Evolutionary conservation across 192 early-diverging fungal genomes (phyloP).

Genomic region (Entomortierella beljakovae): DNA sequence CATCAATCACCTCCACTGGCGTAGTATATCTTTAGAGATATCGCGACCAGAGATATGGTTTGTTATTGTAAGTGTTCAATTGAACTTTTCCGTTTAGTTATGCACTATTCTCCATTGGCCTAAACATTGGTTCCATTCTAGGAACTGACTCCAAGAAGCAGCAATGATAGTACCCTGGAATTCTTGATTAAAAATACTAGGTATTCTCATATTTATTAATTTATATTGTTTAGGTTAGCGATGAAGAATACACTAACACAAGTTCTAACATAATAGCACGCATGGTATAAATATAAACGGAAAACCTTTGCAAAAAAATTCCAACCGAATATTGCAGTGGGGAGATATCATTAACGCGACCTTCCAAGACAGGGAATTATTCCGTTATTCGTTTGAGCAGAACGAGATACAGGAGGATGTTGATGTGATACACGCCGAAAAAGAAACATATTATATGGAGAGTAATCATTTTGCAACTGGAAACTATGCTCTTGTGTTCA

Average conservation of each 20-base stretch:
- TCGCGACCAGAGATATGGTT: too few species aligned
- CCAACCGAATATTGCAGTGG: not conserved
- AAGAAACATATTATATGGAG: slow-evolving; percentile 1
- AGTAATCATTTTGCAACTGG: slow-evolving; percentile 7
- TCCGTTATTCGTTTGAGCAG: not conserved
- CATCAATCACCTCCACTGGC: slow-evolving; percentile 23
- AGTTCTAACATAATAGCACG: not conserved
- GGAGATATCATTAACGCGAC: not conserved
- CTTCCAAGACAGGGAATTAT: not conserved
- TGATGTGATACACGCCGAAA: not conserved
- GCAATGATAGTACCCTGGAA: not conserved
- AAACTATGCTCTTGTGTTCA: slow-evolving; percentile 15
- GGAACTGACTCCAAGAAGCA: slow-evolving; percentile 2
- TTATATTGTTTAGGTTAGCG: too few species aligned
- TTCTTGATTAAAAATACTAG: not conserved
- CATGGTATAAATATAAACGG: not conserved
- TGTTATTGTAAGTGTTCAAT: too few species aligned
- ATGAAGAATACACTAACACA: not conserved
- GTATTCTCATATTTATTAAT: not conserved
- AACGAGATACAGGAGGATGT: not conserved
- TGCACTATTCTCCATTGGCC: not conserved
- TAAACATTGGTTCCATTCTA: slow-evolving; percentile 3
- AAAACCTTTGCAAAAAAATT: not conserved
- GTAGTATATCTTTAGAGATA: slow-evolving; percentile 1
- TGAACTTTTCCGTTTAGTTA: not conserved